These are phyloP conservation scores for Leersia perrieri DNA, from an alignment of 176 grass and related monocot genomes.

Conservation along the genomic window DNA sequence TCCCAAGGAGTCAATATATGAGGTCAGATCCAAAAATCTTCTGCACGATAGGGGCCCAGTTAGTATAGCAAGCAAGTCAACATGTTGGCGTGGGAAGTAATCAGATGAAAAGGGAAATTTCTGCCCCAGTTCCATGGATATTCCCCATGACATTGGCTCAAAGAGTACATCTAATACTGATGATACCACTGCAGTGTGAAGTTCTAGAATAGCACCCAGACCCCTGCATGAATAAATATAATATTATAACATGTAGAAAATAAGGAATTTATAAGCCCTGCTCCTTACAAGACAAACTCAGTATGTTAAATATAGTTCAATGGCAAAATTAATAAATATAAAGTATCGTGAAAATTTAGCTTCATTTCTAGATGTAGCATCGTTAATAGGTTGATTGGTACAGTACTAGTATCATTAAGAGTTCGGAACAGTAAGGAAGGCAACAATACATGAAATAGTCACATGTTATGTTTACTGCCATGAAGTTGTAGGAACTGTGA, in stretches of 20 bases:
- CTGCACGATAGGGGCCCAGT: slow-evolving; percentile 63
- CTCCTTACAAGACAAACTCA: neutral
- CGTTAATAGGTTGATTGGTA: slow-evolving; percentile 5
- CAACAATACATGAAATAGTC: neutral
- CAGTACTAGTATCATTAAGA: neutral
- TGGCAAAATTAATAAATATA: neutral
- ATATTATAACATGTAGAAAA: neutral
- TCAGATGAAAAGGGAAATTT: slow-evolving; percentile 54
- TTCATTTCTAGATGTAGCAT: too few species aligned
- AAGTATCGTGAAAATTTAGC: neutral
- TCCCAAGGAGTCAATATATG: slow-evolving; percentile 39
- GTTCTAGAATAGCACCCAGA: slow-evolving; percentile 53
- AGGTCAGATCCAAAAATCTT: slow-evolving; percentile 65
- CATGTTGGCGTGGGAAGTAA: slow-evolving; percentile 69
- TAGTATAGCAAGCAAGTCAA: slow-evolving; percentile 62
- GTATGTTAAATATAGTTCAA: neutral
- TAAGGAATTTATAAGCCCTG: neutral
- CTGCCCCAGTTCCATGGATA: slow-evolving; percentile 62
- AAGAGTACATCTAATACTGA: slow-evolving; percentile 76
- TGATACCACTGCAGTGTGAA: slow-evolving; percentile 58
- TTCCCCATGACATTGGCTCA: slow-evolving; percentile 68
- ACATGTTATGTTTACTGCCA: neutral
- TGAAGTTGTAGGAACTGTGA: neutral
- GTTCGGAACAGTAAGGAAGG: slow-evolving; percentile 4
- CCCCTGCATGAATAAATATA: slow-evolving; percentile 55